These are phyloP conservation scores for Oropetium thomaeum DNA, from an alignment of 176 grass and related monocot genomes.

Conservation along the genomic window DNA sequence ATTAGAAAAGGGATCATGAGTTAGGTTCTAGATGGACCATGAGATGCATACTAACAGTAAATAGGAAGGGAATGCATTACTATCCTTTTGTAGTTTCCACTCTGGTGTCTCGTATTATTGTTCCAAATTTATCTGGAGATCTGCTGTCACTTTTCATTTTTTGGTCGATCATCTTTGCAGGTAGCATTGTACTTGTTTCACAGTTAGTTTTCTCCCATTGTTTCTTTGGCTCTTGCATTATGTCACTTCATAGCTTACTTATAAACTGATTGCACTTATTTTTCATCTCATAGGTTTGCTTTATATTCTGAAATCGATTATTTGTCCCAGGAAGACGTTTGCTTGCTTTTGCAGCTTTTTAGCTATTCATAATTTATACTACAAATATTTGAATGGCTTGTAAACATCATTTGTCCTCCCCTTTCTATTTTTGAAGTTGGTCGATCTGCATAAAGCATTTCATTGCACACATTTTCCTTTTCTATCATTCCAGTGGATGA, in stretches of 20 bases:
- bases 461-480: no score
- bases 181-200: not conserved
- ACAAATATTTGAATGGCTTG: not conserved
- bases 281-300: not conserved
- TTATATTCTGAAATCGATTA: not conserved
- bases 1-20: slow-evolving; percentile 14
- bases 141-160: not conserved
- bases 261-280: not conserved
- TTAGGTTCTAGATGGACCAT: slow-evolving; percentile 27
- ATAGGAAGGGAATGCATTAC: slow-evolving; percentile 22
- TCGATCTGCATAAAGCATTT: no score
- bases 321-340: not conserved
- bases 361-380: not conserved
- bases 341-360: not conserved
- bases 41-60: slow-evolving; percentile 23
- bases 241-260: not conserved
- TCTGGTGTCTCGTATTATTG: not conserved
- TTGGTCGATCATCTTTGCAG: not conserved
- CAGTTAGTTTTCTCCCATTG: not conserved
- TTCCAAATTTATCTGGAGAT: not conserved
- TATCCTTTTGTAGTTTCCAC: slow-evolving; percentile 1
- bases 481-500: no score
- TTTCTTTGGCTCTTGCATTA: not conserved
- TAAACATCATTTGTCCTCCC: not conserved
- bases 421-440: no score